These are phyloP conservation scores for Tolypocladium tundrense DNA, from an alignment of 2,329 filamentous ascomycete species.

Conservation along the genomic window DNA sequence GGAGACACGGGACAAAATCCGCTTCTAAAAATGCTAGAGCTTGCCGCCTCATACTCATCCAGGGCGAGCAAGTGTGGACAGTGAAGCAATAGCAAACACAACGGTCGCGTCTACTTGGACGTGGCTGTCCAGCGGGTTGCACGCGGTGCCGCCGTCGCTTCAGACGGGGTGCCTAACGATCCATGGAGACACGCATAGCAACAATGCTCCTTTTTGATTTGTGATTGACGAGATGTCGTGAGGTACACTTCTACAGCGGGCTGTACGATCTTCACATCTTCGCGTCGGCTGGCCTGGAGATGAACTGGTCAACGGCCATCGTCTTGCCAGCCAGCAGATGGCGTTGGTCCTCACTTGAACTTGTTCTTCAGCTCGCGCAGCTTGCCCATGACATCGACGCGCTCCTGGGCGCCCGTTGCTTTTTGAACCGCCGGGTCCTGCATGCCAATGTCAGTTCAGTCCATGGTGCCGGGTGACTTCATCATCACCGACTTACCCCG, in stretches of 20 bases:
- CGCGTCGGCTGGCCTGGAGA: slow-evolving; percentile 15
- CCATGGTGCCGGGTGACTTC: not conserved
- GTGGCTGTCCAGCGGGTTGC: slow-evolving; percentile 17
- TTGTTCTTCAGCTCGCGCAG: slow-evolving; percentile 87
- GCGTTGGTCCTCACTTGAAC: slow-evolving; percentile 41
- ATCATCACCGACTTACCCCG: slow-evolving; percentile 40
- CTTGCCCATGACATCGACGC: slow-evolving; percentile 74
- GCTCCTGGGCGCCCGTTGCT: slow-evolving; percentile 69
- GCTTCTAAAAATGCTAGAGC: slow-evolving; percentile 59
- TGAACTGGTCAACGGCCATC: not conserved
- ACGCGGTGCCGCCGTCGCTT: slow-evolving; percentile 13
- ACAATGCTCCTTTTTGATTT: not conserved
- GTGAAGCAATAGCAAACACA: slow-evolving; percentile 51
- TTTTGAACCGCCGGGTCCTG: slow-evolving; percentile 78
- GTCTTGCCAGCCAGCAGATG: not conserved
- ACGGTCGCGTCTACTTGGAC: slow-evolving; percentile 13
- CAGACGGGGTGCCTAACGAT: slow-evolving; percentile 19
- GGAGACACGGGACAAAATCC: not conserved
- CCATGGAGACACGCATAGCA: slow-evolving; percentile 14
- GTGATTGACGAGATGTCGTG: not conserved
- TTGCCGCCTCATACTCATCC: slow-evolving; percentile 42
- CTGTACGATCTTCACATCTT: slow-evolving; percentile 6
- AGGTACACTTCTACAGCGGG: not conserved
- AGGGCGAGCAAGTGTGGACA: slow-evolving; percentile 60
- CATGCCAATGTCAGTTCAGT: not conserved